Evolutionary conservation across 1,284 basidiomycete genomes (phyloP).

Genomic region (Cryptococcus sp.): DNA sequence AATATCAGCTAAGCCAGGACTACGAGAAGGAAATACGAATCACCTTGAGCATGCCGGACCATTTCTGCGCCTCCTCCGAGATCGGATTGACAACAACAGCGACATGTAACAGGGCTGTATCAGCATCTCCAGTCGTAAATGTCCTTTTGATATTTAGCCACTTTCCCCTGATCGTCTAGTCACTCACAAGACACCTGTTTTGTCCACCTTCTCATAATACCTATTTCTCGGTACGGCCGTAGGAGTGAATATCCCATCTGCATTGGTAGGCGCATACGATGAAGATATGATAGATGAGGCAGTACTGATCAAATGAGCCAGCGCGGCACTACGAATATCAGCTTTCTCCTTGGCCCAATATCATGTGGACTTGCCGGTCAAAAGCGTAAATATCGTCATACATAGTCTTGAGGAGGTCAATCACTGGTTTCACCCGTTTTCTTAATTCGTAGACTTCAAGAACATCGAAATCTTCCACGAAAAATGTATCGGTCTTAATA

Average conservation of each 20-base stretch:
- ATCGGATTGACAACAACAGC: conserved; percentile 78
- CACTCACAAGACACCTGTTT: conserved; percentile 60
- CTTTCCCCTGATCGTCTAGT: background rate
- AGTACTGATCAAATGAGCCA: conserved; percentile 60
- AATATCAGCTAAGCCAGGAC: background rate
- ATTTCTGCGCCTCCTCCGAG: conserved; percentile 76
- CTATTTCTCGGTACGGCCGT: conserved; percentile 51
- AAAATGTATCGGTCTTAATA: conserved; percentile 56
- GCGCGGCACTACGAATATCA: conserved; percentile 50
- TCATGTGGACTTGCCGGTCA: conserved; percentile 48
- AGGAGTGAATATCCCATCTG: conserved; percentile 65
- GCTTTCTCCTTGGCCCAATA: background rate
- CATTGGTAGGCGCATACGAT: conserved; percentile 61
- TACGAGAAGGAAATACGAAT: conserved; percentile 10
- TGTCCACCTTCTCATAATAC: conserved; percentile 58
- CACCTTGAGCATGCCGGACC: conserved; percentile 72
- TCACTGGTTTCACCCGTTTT: conserved; percentile 64
- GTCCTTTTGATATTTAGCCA: conserved; percentile 50
- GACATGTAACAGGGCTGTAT: conserved; percentile 65
- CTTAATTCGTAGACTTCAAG: conserved; percentile 67
- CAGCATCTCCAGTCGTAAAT: conserved; percentile 64
- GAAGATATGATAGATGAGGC: conserved; percentile 66
- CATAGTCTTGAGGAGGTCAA: conserved; percentile 59
- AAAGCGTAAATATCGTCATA: conserved; percentile 48
- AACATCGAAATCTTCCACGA: conserved; percentile 61